These are phyloP conservation scores for Colletotrichum sidae DNA, from an alignment of 2,329 filamentous ascomycete species.

Conservation along the genomic window DNA sequence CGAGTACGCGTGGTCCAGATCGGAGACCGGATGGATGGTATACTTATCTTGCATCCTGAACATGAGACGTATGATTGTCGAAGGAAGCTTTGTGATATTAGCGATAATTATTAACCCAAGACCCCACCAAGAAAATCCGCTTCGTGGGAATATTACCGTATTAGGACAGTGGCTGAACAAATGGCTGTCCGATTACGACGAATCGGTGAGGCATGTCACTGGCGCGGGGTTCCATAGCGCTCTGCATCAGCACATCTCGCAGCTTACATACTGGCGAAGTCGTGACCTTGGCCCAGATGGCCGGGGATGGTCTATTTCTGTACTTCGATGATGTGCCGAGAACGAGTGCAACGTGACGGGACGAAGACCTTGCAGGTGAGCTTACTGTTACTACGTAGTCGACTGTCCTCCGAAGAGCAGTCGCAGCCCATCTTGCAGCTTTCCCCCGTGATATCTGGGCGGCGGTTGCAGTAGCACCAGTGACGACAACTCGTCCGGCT, in stretches of 20 bases:
- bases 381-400: background rate
- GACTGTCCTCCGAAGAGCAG: conserved; percentile 18
- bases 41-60: conserved; percentile 9
- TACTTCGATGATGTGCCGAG: background rate
- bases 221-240: too few relatives aligned
- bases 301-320: conserved; percentile 22
- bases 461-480: conserved; percentile 36
- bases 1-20: conserved; percentile 6
- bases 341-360: too few relatives aligned
- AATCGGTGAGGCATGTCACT: conserved; percentile 2
- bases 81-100: conserved; percentile 6
- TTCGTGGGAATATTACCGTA: too few relatives aligned
- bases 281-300: background rate
- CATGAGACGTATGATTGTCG: conserved; percentile 1
- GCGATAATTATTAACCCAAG: too few relatives aligned
- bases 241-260: conserved; percentile 16
- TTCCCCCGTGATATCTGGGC: conserved; percentile 29
- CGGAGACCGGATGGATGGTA: conserved; percentile 8
- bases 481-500: conserved; percentile 19
- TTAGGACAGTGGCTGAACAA: too few relatives aligned
- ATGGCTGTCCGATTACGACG: background rate
- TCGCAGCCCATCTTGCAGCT: conserved; percentile 5
- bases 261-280: conserved; percentile 1
- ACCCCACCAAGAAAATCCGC: too few relatives aligned
- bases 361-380: too few relatives aligned